Evolutionary conservation across 345 rosid species (phyloP), one percentile per base, ranked within the genome.

Genomic region (Euphorbia lathyris): DNA sequence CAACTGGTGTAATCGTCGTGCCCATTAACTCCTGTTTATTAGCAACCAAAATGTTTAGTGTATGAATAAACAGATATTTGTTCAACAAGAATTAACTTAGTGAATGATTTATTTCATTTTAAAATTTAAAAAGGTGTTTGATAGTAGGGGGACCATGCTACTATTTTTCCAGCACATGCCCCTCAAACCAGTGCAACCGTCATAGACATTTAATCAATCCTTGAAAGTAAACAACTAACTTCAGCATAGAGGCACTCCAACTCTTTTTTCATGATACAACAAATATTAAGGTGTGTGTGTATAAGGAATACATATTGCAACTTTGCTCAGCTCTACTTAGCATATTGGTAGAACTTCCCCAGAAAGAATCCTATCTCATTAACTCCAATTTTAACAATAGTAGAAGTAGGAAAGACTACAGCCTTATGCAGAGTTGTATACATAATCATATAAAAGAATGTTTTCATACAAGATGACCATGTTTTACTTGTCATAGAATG

Each of bases 1-100:
- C 89, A 61, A 42, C 76, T 58, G 74, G 76, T 43, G 75, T 69
- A 38, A 80, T 76, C 5, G 89, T 73, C 76, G 79, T 65, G 26
- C 66, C 79, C 73, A 75, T 77, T 25, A 62, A 27, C 48, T 48
- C 30, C 64, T 68, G 59, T 43, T 26, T 26, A 42, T 38, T 43
- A 48, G 42, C 16, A 30, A 50, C 52, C 27, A 70, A 66, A n/a
- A n/a, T 12, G 55, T 50, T 48, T 65, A 56, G 60, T 50, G 32
- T 22, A 56, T 5, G 70, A 38, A 58, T 9, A 58, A 9, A 45
- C 32, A 51, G 53, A 34, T 43, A 32, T 29, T 10, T 12, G 26
- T 22, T 68, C 50, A 63, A 71, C 11, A 56, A 17, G 7, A 55
- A 20, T 26, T 43, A 20, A 17, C 43, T 34, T 20, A 30, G 29